Evolutionary conservation across 768 basidiomycete species (phyloP), one percentile per base, ranked within the genome.

Genomic region (Kwoniella dendrophila): DNA sequence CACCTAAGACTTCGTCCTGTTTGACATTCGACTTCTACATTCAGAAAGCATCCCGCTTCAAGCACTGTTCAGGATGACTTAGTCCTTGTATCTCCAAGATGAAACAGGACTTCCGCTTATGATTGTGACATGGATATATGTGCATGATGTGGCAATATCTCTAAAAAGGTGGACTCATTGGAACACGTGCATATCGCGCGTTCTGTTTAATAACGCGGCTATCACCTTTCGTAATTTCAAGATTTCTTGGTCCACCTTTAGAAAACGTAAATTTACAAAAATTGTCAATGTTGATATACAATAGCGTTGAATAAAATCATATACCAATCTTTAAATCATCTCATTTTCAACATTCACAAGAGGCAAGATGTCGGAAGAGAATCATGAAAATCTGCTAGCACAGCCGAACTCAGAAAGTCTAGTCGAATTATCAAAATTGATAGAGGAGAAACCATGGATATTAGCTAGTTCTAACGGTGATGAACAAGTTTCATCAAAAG

Each of bases 381-480:
- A 51, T 33, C 10, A 16, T 4, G 7, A 2, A n/a, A 2, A 51
- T 30, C 49, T 14, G 10, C 7, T 49, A 24, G 30, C 38, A 6
- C 40, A 43, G 32, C 56, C 56, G 3, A 11, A 58, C 11, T 59
- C 59, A 3, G 14, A 22, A 32, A 64, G 47, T 45, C 47, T 68
- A n/a, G 45, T 30, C 5, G 30, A 50, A 27, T 53, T 69, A 8
- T 57, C 53, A 1, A 27, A 38, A 11, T 24, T 24, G 20, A 56
- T 72, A 0, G 63, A 68, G n/a, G 32, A 49, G 27, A 66, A 65
- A 32, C 53, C 64, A 7, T 43, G 66, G 58, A 40, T 34, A 14
- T 41, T 62, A 27, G 60, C 60, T 49, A 41, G 44, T 29, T 36
- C 73, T 11, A 34, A 67, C 1, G 78, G 80, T 0, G 74, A 79